phyloP scores from a whole-genome alignment of 2,329 filamentous ascomycete species.

The Colletotrichum sp. region DNA sequence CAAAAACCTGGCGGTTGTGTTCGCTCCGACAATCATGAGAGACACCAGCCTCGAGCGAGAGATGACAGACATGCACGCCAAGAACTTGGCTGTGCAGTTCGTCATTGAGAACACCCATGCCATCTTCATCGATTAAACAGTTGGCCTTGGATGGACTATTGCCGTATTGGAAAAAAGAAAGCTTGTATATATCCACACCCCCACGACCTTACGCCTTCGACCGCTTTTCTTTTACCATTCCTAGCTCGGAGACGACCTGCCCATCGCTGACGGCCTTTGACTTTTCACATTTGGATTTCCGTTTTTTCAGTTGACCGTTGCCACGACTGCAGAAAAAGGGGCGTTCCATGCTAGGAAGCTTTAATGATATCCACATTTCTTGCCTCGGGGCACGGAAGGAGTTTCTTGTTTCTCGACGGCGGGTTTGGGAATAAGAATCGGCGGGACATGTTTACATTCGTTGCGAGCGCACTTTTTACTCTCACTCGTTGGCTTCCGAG shows the following conservation, averaged over 20 bases:
- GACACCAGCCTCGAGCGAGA: slow-evolving; percentile 89
- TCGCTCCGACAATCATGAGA: slow-evolving; percentile 96
- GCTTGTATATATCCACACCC: slow-evolving; percentile 18
- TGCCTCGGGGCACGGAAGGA: slow-evolving; percentile 13
- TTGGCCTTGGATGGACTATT: background rate
- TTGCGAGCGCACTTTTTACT: slow-evolving; percentile 3
- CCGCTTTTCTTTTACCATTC: background rate
- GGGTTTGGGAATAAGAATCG: slow-evolving; percentile 6
- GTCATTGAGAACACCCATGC: slow-evolving; percentile 87
- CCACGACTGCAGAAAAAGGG: background rate
- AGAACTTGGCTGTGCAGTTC: slow-evolving; percentile 91
- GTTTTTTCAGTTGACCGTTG: background rate
- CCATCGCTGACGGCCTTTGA: background rate
- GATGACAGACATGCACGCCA: slow-evolving; percentile 94
- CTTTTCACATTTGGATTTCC: slow-evolving; percentile 7
- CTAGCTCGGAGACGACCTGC: background rate
- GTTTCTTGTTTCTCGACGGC: slow-evolving; percentile 17
- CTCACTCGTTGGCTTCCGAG: background rate
- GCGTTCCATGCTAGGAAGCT: background rate
- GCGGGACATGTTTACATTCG: background rate
- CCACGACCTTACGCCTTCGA: slow-evolving; percentile 13
- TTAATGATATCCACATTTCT: slow-evolving; percentile 24
- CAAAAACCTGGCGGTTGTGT: slow-evolving; percentile 94
- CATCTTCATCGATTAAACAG: slow-evolving; percentile 69
- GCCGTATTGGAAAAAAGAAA: slow-evolving; percentile 4